A percentile compares a stretch with the other conserved stretches of the same genome.
Conservation (phyloP, 768 basidiomycete genomes). For the Boletus huronensis region DNA sequence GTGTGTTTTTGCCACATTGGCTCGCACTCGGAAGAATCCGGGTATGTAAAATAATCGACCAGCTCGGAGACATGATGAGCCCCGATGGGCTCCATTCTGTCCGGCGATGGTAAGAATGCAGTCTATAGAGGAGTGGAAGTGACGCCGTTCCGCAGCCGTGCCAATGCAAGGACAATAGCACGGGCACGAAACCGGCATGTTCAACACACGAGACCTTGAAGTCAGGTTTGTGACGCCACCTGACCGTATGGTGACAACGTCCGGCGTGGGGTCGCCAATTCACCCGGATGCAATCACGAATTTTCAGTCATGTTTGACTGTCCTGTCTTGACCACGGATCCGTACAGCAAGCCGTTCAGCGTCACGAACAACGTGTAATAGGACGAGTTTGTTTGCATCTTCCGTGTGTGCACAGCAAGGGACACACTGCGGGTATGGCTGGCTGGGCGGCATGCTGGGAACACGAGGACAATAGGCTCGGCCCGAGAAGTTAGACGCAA, state of each 20-base stretch:
- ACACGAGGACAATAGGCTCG: conserved; percentile 29
- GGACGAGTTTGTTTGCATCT: neutral
- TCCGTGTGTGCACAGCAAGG: conserved; percentile 13
- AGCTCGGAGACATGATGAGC: neutral
- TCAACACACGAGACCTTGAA: neutral
- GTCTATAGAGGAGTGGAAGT: neutral
- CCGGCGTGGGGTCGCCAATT: neutral
- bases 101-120: neutral
- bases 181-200: conserved; percentile 1
- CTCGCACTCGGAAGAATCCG: conserved; percentile 9
- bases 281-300: neutral
- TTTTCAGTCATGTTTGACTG: neutral
- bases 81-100: neutral
- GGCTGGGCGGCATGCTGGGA: conserved; percentile 11
- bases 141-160: neutral
- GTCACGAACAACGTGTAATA: conserved; percentile 9
- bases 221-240: neutral
- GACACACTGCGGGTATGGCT: neutral
- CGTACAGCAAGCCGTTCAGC: conserved; percentile 7
- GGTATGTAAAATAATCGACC: neutral
- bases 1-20: conserved; percentile 11
- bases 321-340: neutral
- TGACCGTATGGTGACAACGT: neutral
- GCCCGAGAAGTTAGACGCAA: conserved; percentile 7
- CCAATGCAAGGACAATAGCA: neutral